A percentile compares a stretch with the other conserved stretches of the same genome.
Evolutionary conservation across 164 flowering plant genomes (phyloP).

Genomic region (Magnolia kwangsiensis): DNA sequence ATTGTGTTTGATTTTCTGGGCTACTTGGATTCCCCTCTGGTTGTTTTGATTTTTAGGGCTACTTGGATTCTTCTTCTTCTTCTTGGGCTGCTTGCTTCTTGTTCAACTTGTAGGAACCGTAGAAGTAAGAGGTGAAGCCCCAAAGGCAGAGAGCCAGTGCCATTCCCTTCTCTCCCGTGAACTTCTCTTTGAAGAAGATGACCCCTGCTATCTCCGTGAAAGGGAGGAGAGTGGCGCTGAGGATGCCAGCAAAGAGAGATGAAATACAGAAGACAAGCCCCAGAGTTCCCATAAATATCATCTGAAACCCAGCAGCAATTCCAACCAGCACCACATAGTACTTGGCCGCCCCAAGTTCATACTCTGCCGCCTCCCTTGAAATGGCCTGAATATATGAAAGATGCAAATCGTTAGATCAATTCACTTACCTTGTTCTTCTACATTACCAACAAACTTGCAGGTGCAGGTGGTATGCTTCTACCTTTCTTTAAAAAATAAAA

Average conservation of each 20-base stretch:
- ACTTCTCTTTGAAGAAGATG: slow-evolving; percentile 30
- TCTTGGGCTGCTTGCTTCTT: slow-evolving; percentile 12
- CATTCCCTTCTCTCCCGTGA: slow-evolving; percentile 51
- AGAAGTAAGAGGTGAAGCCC: slow-evolving; percentile 64
- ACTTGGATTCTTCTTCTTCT: background rate
- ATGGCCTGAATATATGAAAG: slow-evolving; percentile 30
- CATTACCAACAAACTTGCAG: too few species aligned
- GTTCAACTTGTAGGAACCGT: slow-evolving; percentile 36
- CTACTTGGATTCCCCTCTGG: too few species aligned
- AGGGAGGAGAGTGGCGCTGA: slow-evolving; percentile 40
- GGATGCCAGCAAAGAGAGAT: slow-evolving; percentile 44
- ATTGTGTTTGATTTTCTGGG: too few species aligned
- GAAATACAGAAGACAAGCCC: slow-evolving; percentile 50
- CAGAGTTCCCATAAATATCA: slow-evolving; percentile 41
- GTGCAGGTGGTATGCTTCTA: too few species aligned
- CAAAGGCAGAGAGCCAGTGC: slow-evolving; percentile 54
- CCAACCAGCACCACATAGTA: slow-evolving; percentile 39
- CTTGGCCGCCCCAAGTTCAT: slow-evolving; percentile 37
- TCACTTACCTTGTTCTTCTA: too few species aligned
- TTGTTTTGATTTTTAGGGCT: background rate
- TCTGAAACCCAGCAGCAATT: slow-evolving; percentile 40
- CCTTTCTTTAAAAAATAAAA: too few species aligned
- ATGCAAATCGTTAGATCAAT: background rate
- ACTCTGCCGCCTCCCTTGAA: slow-evolving; percentile 46
- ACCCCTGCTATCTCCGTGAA: slow-evolving; percentile 42